Evolutionary conservation across 345 rosid genomes (phyloP), one percentile per base, ranked within the genome.

Genomic region (Brassica rapa): DNA sequence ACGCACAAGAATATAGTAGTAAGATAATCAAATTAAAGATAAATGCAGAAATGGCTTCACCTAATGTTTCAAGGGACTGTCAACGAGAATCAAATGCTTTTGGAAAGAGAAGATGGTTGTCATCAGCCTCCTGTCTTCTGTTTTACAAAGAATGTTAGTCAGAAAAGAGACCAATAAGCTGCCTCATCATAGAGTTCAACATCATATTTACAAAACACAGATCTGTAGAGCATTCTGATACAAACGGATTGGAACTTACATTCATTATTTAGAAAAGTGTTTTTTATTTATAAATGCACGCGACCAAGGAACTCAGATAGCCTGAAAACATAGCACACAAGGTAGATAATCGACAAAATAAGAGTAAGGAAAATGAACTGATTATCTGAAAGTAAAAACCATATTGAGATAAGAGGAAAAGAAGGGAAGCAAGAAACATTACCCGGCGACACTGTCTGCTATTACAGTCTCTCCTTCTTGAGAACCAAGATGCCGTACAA

Each of bases 401-500:
- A 57, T 19, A 33, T 15, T 53, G 59, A 3, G 19, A 49, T 51
- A 51, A 51, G 4, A 51, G 53, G n/a, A 11, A 10, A 11, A 41
- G 51, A 41, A 11, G 51, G 51, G 51, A 41, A 41, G 55, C 2
- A 49, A 49, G 55, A 51, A 15, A 7, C 60, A 53, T 15, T 15
- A 53, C 60, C 60, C 77, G 64, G 83, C 80, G 46, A 83, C 82
- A 85, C 83, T 77, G 81, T 88, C 92, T 29, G 93, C 87, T 71
- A 89, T 88, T 60, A 88, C 79, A 35, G 85, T 82, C 12, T 85
- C 81, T 62, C 90, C 93, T 75, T 89, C 90, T 80, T 88, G 94
- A 83, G 87, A 86, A 33, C 85, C 87, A 77, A 91, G 88, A 85
- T 91, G 91, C 25, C 93, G 89, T 72, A 91, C 77, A 73, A 73